These are phyloP conservation scores for Aphanomyces invadans DNA, from an alignment of 352 stramenopile species.

Conservation along the genomic window DNA sequence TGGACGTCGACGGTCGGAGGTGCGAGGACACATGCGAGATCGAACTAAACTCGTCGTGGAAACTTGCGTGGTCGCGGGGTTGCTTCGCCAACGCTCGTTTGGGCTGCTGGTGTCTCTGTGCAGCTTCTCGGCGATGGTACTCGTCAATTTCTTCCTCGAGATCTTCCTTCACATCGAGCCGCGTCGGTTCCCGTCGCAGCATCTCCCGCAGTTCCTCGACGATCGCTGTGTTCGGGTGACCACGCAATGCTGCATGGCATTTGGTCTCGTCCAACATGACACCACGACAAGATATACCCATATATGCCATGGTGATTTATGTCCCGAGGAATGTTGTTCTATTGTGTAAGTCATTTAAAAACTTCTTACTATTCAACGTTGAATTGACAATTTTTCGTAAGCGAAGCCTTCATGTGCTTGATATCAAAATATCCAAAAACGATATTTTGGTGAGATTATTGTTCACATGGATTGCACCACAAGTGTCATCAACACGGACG, in stretches of 20 bases:
- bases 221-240: background rate
- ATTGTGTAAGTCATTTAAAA: background rate
- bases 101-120: background rate
- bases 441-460: too few species aligned
- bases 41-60: background rate
- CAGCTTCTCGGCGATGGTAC: background rate
- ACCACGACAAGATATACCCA: too few species aligned
- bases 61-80: background rate
- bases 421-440: too few species aligned
- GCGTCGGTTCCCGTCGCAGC: slow-evolving; percentile 20
- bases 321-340: background rate
- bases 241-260: too few species aligned
- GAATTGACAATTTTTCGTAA: too few species aligned
- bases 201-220: background rate
- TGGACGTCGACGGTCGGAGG: background rate
- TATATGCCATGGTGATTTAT: too few species aligned
- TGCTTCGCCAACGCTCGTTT: background rate
- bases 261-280: too few species aligned
- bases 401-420: too few species aligned
- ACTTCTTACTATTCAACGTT: too few species aligned
- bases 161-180: slow-evolving; percentile 23
- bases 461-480: too few species aligned
- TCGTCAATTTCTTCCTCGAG: slow-evolving; percentile 19
- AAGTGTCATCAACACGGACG: too few species aligned
- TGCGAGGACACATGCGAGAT: background rate